Evolutionary conservation across 345 rosid genomes (phyloP).

Genomic region (Syzygium oleosum): DNA sequence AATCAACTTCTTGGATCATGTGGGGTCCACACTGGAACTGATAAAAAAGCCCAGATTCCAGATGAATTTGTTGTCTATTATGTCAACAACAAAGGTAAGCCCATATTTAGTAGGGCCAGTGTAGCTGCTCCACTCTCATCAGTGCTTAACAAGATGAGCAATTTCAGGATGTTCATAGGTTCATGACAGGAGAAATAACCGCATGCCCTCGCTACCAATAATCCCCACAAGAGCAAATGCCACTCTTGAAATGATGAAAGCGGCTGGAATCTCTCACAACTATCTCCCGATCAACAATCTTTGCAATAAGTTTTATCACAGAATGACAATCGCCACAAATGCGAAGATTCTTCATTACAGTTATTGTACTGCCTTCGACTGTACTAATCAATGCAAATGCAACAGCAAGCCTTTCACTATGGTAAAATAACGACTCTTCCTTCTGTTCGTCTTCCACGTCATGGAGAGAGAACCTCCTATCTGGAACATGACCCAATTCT

Average conservation of each 20-base stretch:
- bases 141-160: neutral
- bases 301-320: slow-evolving; percentile 41
- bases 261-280: slow-evolving; percentile 45
- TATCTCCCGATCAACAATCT: slow-evolving; percentile 34
- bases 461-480: slow-evolving; percentile 30
- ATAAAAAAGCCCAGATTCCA: no score
- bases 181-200: no score
- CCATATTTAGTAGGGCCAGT: neutral
- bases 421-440: slow-evolving; percentile 44
- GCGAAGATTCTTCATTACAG: slow-evolving; percentile 71
- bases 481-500: no score
- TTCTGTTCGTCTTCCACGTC: slow-evolving; percentile 70
- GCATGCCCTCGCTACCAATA: neutral
- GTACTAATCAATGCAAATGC: no score
- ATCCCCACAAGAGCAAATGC: neutral
- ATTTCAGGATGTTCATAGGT: neutral
- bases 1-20: no score
- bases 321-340: slow-evolving; percentile 67
- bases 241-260: neutral
- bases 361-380: slow-evolving; percentile 26
- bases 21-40: no score
- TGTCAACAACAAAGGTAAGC: neutral
- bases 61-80: no score
- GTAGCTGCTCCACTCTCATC: neutral
- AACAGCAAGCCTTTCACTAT: neutral